phyloP scores from a whole-genome alignment of 1,284 basidiomycete genomes.

The Malassezia cuniculi region DNA sequence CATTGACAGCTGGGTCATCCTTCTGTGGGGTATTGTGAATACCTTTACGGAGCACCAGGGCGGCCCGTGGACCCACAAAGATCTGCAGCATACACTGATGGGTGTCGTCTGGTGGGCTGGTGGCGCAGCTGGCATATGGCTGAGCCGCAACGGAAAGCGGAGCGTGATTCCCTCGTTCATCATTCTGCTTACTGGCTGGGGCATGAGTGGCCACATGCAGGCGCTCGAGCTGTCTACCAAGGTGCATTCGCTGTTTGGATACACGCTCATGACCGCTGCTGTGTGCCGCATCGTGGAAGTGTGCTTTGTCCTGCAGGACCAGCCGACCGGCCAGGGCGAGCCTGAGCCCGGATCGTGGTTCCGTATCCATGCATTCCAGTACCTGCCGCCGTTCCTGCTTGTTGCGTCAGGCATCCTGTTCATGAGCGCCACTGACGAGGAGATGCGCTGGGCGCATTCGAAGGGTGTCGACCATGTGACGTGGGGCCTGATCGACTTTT shows the following conservation, averaged over 20 bases:
- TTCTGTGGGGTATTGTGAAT: constrained; percentile 69
- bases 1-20: constrained; percentile 80
- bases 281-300: constrained; percentile 70
- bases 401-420: constrained; percentile 34
- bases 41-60: constrained; percentile 66
- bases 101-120: constrained; percentile 64
- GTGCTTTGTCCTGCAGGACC: constrained; percentile 56
- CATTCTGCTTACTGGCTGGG: constrained; percentile 63
- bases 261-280: constrained; percentile 73
- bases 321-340: constrained; percentile 24
- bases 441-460: constrained; percentile 37
- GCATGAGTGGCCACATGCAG: constrained; percentile 82
- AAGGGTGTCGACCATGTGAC: constrained; percentile 38
- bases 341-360: constrained; percentile 7
- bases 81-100: constrained; percentile 76
- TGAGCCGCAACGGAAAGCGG: constrained; percentile 69
- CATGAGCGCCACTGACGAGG: constrained; percentile 44
- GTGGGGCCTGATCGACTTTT: constrained; percentile 41
- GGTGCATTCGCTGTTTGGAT: constrained; percentile 73
- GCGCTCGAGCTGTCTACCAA: constrained; percentile 54
- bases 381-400: constrained; percentile 36
- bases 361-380: constrained; percentile 22
- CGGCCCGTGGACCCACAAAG: constrained; percentile 57
- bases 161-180: constrained; percentile 71
- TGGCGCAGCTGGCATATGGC: constrained; percentile 72